Conservation (phyloP, 257 asterid species). For the Coffea eugenioides region DNA sequence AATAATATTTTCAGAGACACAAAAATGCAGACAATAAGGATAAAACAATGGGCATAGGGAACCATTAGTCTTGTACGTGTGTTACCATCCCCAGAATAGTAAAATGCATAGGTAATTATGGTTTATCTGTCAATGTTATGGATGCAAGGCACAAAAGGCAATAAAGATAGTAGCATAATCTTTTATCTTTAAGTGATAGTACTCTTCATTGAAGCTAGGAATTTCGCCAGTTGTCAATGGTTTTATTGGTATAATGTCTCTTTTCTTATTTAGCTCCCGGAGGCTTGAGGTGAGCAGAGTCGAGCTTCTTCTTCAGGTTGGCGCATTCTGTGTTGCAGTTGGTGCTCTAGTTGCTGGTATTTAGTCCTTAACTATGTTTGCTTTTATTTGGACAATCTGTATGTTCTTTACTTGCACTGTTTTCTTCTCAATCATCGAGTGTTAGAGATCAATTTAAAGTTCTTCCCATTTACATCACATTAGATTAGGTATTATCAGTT, state of each 20-base stretch:
- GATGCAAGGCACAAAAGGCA: too few species aligned
- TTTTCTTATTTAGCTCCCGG: conserved; percentile 67
- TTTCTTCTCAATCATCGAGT: not conserved
- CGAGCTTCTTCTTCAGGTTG: conserved; percentile 96
- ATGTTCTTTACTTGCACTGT: not conserved
- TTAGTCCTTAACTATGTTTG: not conserved
- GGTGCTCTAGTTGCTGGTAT: conserved; percentile 95
- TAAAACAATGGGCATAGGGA: too few species aligned
- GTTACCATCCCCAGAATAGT: too few species aligned
- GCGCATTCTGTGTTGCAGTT: conserved; percentile 79
- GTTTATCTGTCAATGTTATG: too few species aligned
- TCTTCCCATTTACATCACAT: not conserved
- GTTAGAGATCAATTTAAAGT: not conserved
- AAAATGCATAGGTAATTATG: too few species aligned
- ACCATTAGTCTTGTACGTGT: too few species aligned
- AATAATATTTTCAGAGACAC: too few species aligned
- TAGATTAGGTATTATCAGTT: not conserved
- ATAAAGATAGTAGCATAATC: not conserved
- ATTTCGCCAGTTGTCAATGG: not conserved
- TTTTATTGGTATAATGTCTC: not conserved
- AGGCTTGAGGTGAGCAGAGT: conserved; percentile 98
- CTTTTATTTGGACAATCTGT: not conserved
- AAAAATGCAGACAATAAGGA: too few species aligned
- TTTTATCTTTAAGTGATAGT: too few species aligned
- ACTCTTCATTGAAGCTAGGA: not conserved